Evolutionary conservation across 2,329 filamentous ascomycete genomes (phyloP).

Genomic region (Cercospora nicotianae): DNA sequence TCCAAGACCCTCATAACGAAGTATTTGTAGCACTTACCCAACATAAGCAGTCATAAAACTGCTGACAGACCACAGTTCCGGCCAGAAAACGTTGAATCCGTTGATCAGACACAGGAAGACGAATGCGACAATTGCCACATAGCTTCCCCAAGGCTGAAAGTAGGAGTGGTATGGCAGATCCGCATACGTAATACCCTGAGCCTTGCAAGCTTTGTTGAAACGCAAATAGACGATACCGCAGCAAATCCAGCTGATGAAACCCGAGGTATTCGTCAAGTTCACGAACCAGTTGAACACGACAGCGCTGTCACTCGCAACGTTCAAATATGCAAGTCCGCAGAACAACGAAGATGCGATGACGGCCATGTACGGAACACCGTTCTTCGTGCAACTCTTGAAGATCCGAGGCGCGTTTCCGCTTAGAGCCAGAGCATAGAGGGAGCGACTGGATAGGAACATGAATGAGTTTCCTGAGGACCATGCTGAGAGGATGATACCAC

Average conservation of each 20-base stretch:
- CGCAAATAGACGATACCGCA: slow-evolving; percentile 59
- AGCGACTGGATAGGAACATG: slow-evolving; percentile 54
- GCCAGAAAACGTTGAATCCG: slow-evolving; percentile 73
- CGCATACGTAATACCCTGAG: slow-evolving; percentile 52
- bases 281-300: slow-evolving; percentile 67
- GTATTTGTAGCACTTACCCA: slow-evolving; percentile 12
- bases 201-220: slow-evolving; percentile 59
- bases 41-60: slow-evolving; percentile 68
- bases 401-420: slow-evolving; percentile 62
- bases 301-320: slow-evolving; percentile 45
- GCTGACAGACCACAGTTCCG: slow-evolving; percentile 60
- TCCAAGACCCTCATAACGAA: not conserved
- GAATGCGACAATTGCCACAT: slow-evolving; percentile 59
- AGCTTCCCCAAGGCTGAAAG: slow-evolving; percentile 66
- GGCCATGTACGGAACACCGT: slow-evolving; percentile 57
- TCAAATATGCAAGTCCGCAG: slow-evolving; percentile 52
- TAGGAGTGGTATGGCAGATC: slow-evolving; percentile 54
- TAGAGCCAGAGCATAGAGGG: slow-evolving; percentile 57
- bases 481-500: slow-evolving; percentile 65
- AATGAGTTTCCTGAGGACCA: slow-evolving; percentile 59
- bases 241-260: slow-evolving; percentile 56
- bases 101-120: slow-evolving; percentile 68
- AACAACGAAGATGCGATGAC: slow-evolving; percentile 48
- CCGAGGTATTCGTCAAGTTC: slow-evolving; percentile 63
- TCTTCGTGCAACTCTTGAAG: slow-evolving; percentile 58